Percentiles rank a stretch among this genome's conserved stretches.
Evolutionary conservation across 2,329 filamentous ascomycete genomes (phyloP).

Genomic region (Endothia cerciana): DNA sequence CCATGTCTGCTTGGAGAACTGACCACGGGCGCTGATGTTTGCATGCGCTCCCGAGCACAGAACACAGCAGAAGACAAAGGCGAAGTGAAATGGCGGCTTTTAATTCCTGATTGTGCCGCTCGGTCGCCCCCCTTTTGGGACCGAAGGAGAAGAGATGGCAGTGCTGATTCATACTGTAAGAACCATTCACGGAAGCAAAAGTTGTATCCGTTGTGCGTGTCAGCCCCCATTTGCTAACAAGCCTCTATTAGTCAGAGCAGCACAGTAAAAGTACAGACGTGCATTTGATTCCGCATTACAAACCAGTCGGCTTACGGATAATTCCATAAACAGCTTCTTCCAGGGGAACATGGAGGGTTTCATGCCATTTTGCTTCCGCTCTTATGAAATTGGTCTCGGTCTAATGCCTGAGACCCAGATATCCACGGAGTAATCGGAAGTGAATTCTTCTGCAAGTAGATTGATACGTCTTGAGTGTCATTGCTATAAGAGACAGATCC

Average conservation of each 20-base stretch:
- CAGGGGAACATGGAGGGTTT: not conserved
- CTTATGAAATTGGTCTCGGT: not conserved
- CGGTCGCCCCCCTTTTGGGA: not conserved
- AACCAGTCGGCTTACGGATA: not conserved
- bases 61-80: not conserved
- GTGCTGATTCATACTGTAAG: not conserved
- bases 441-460: not conserved
- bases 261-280: not conserved
- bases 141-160: too few relatives aligned
- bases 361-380: not conserved
- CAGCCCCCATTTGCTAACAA: not conserved
- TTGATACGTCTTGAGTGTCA: not conserved
- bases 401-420: not conserved
- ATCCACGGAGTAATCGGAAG: not conserved
- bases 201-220: not conserved
- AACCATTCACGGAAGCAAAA: not conserved
- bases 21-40: not conserved
- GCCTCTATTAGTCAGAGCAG: not conserved
- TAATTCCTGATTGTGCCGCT: not conserved
- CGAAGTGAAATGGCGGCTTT: not conserved
- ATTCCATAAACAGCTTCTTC: not conserved
- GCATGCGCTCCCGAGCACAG: not conserved
- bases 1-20: not conserved
- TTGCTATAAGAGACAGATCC: not conserved
- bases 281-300: not conserved